A percentile compares a stretch with the other conserved stretches of the same genome.
Evolutionary conservation across 768 basidiomycete species (phyloP).

Genomic region (Lactifluus echinatus): DNA sequence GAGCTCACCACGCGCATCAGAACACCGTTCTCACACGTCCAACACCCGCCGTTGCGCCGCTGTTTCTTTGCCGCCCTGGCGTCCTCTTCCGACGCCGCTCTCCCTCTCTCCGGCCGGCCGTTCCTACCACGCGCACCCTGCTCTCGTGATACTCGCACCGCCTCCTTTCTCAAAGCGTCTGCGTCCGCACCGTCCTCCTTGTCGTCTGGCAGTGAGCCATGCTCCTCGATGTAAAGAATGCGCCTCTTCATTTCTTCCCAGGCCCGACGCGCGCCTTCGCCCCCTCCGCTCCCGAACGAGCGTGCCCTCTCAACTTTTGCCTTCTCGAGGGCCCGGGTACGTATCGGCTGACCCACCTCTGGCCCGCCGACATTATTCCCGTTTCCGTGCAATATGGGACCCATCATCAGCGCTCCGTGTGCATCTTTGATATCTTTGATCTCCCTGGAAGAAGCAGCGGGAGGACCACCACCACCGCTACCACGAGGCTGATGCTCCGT

Average conservation of each 20-base stretch:
- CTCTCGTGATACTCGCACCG: neutral
- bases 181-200: neutral
- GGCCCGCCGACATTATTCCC: neutral
- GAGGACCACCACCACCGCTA: no score
- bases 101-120: neutral
- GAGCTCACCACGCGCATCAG: neutral
- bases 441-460: neutral
- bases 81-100: neutral
- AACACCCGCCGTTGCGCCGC: slow-evolving; percentile 2
- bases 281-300: neutral
- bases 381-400: neutral
- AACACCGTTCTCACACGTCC: slow-evolving; percentile 2
- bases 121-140: slow-evolving; percentile 1
- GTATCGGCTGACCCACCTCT: neutral
- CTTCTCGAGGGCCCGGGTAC: neutral
- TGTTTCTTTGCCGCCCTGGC: neutral
- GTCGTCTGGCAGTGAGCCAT: neutral
- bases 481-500: neutral
- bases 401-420: neutral
- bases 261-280: neutral
- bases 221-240: slow-evolving; percentile 12
- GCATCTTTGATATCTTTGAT: neutral
- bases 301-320: neutral
- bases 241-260: slow-evolving; percentile 14
- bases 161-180: neutral